phyloP scores from a whole-genome alignment of 1,139 yeast genomes.

The Yamadazyma spencermartinsiae region DNA sequence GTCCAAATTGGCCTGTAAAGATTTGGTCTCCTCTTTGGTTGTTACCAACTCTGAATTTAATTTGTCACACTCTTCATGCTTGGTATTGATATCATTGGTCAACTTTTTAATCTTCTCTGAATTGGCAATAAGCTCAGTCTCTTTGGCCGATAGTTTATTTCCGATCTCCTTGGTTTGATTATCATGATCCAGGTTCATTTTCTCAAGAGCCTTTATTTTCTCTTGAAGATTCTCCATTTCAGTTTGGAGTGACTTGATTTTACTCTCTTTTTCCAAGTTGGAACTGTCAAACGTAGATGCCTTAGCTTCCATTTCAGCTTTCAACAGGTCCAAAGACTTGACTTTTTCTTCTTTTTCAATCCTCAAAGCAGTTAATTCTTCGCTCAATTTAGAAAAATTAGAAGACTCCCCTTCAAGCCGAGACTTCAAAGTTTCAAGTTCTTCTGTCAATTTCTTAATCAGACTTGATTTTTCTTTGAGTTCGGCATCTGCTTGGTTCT shows the following conservation, averaged over 20 bases:
- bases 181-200: background rate
- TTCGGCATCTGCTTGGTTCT: constrained; percentile 7
- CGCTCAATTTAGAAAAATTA: constrained; percentile 1
- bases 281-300: background rate
- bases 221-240: constrained; percentile 9
- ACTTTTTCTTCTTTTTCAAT: background rate
- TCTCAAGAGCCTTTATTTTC: constrained; percentile 3
- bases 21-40: background rate
- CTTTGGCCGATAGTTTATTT: background rate
- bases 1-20: constrained; percentile 1
- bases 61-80: background rate
- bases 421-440: background rate
- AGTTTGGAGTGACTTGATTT: constrained; percentile 7
- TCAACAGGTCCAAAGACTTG: background rate
- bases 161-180: constrained; percentile 1
- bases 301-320: background rate
- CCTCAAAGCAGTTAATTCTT: constrained; percentile 3
- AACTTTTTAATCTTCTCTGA: background rate
- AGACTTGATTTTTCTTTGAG: background rate
- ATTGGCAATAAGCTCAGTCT: background rate
- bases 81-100: background rate
- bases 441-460: background rate
- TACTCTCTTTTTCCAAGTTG: background rate
- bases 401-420: constrained; percentile 2
- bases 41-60: background rate